Percentiles rank a stretch among this genome's conserved stretches.
Conservation (phyloP, 1,139 yeast genomes). For the Kurtzmaniella quercitrusa region DNA sequence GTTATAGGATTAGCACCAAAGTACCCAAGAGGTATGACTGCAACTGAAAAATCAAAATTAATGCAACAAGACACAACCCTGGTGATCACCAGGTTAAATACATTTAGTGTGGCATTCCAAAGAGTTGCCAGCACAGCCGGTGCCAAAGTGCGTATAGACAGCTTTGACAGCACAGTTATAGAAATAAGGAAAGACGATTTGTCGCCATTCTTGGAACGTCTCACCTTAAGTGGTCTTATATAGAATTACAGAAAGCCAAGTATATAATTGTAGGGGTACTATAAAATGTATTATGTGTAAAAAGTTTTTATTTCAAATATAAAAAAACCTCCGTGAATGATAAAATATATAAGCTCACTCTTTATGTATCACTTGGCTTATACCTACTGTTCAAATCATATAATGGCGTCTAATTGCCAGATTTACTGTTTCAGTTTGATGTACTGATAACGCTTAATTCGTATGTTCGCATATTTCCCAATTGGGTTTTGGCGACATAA, state of each 20-base stretch:
- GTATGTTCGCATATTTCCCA: not conserved
- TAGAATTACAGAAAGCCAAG: conserved; percentile 12
- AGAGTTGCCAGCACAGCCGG: conserved; percentile 78
- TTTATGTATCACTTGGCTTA: too few relatives aligned
- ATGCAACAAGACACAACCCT: conserved; percentile 29
- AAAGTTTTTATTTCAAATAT: too few relatives aligned
- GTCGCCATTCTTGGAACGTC: conserved; percentile 78
- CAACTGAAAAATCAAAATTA: conserved; percentile 39
- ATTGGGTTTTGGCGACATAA: not conserved
- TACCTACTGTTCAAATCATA: too few relatives aligned
- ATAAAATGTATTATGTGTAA: too few relatives aligned
- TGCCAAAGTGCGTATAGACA: conserved; percentile 87
- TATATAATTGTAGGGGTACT: too few relatives aligned
- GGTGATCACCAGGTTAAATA: conserved; percentile 51
- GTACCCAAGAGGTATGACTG: conserved; percentile 60
- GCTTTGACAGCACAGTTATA: conserved; percentile 90
- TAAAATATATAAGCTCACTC: too few relatives aligned
- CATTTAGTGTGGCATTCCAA: conserved; percentile 88
- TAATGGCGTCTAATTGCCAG: too few relatives aligned
- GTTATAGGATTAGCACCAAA: conserved; percentile 90
- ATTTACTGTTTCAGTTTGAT: too few relatives aligned
- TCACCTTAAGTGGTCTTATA: conserved; percentile 45
- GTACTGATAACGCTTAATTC: too few relatives aligned
- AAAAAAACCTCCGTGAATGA: too few relatives aligned
- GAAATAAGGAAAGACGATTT: conserved; percentile 87